Evolutionary conservation across 2,329 filamentous ascomycete species (phyloP).

Genomic region (Ophiostoma piceae): DNA sequence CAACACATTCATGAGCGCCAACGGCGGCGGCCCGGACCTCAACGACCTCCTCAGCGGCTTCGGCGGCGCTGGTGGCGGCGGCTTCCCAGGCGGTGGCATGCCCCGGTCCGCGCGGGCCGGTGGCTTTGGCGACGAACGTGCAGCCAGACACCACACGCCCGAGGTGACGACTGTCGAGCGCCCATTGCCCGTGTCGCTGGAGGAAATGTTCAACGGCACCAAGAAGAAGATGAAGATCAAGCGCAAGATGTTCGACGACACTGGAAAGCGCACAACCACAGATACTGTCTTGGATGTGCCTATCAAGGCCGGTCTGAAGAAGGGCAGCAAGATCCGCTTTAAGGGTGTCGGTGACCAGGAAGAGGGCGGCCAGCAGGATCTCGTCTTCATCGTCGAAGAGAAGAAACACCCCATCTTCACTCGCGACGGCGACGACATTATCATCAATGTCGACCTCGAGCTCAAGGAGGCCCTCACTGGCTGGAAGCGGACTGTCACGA

Average conservation of each 20-base stretch:
- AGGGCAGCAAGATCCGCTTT: slow-evolving; percentile 97
- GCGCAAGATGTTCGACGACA: slow-evolving; percentile 85
- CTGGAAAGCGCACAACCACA: slow-evolving; percentile 76
- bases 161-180: slow-evolving; percentile 90
- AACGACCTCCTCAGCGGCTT: slow-evolving; percentile 54
- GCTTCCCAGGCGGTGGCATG: slow-evolving; percentile 27
- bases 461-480: slow-evolving; percentile 93
- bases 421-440: slow-evolving; percentile 82
- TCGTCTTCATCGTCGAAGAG: slow-evolving; percentile 94
- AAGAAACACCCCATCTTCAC: slow-evolving; percentile 81
- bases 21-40: slow-evolving; percentile 47
- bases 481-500: slow-evolving; percentile 85
- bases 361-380: slow-evolving; percentile 88
- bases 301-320: slow-evolving; percentile 92
- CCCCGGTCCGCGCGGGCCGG: slow-evolving; percentile 27
- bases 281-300: slow-evolving; percentile 91
- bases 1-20: slow-evolving; percentile 67
- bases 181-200: slow-evolving; percentile 71
- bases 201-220: slow-evolving; percentile 80
- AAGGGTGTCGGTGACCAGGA: slow-evolving; percentile 96
- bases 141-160: slow-evolving; percentile 55
- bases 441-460: slow-evolving; percentile 70
- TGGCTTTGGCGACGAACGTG: slow-evolving; percentile 28
- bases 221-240: slow-evolving; percentile 99
- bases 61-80: slow-evolving; percentile 39